Evolutionary conservation across 1,284 basidiomycete species (phyloP).

Genomic region (Ceratobasidium sp.): DNA sequence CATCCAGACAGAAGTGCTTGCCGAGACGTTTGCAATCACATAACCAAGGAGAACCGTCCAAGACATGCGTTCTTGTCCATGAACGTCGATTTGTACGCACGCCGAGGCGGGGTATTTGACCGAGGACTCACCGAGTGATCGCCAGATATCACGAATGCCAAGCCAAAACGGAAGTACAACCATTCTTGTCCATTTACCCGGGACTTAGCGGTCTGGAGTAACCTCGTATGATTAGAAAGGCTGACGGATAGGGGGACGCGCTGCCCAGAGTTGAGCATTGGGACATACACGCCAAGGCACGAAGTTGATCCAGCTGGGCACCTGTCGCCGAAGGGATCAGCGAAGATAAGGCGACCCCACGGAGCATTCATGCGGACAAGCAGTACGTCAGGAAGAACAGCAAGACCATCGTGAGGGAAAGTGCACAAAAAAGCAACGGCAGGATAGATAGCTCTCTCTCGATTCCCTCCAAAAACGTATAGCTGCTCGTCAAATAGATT

Average conservation of each 20-base stretch:
- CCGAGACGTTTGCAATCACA: background rate
- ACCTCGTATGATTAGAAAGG: background rate
- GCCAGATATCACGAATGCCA: conserved; percentile 8
- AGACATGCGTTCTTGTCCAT: background rate
- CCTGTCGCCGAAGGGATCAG: conserved; percentile 12
- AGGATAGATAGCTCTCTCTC: background rate
- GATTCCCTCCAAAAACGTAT: background rate
- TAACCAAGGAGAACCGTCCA: background rate
- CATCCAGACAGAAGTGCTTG: conserved; percentile 15
- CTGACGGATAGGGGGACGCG: background rate
- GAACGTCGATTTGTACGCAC: background rate
- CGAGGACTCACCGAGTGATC: conserved; percentile 38
- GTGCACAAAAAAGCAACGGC: background rate
- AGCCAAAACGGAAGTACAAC: conserved; percentile 13
- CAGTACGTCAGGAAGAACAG: background rate
- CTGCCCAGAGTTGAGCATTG: background rate
- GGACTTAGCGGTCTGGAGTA: background rate
- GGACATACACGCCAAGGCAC: background rate
- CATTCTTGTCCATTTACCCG: conserved; percentile 21
- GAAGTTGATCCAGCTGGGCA: conserved; percentile 2
- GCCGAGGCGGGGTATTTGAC: conserved; percentile 20
- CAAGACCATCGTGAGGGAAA: background rate
- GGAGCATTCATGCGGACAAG: background rate
- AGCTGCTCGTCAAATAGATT: too few species aligned
- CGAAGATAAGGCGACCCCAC: conserved; percentile 16